These are phyloP conservation scores for Platanus orientalis DNA, from an alignment of 164 flowering plant species.

Conservation along the genomic window DNA sequence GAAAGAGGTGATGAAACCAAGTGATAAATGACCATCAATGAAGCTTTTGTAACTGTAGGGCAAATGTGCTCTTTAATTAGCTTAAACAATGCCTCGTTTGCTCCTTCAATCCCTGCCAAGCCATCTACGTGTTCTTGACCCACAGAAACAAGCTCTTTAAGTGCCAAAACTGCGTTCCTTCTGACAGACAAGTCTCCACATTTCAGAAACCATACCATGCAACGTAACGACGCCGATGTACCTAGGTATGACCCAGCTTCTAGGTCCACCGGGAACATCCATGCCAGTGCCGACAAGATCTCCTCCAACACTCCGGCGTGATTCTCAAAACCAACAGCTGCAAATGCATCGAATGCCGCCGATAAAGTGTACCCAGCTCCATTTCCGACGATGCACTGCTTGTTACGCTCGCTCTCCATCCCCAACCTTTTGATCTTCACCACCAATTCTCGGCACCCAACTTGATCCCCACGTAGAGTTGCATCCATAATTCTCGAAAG, in stretches of 20 bases:
- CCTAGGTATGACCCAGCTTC: conserved; percentile 32
- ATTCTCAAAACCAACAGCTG: conserved; percentile 18
- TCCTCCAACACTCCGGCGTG: conserved; percentile 35
- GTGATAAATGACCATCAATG: conserved; percentile 38
- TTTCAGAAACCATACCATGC: conserved; percentile 43
- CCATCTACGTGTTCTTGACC: conserved; percentile 17
- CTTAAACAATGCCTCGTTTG: conserved; percentile 36
- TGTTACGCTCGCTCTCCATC: conserved; percentile 63
- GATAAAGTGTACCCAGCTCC: conserved; percentile 34
- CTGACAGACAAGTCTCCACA: conserved; percentile 34
- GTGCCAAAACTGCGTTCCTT: conserved; percentile 38
- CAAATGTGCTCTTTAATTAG: conserved; percentile 54
- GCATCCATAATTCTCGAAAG: too few relatives aligned
- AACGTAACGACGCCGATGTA: conserved; percentile 33
- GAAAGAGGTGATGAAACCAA: conserved; percentile 32
- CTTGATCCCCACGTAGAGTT: conserved; percentile 21
- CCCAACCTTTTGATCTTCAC: conserved; percentile 32
- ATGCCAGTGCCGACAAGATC: conserved; percentile 31
- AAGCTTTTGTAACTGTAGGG: conserved; percentile 51
- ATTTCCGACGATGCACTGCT: conserved; percentile 31
- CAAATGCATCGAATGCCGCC: conserved; percentile 36
- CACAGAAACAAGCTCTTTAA: conserved; percentile 38
- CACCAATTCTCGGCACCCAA: conserved; percentile 32
- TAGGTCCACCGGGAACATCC: conserved; percentile 34
- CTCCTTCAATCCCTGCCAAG: conserved; percentile 34